Evolutionary conservation across 345 rosid genomes (phyloP).

Genomic region (Ceriops zippeliana): DNA sequence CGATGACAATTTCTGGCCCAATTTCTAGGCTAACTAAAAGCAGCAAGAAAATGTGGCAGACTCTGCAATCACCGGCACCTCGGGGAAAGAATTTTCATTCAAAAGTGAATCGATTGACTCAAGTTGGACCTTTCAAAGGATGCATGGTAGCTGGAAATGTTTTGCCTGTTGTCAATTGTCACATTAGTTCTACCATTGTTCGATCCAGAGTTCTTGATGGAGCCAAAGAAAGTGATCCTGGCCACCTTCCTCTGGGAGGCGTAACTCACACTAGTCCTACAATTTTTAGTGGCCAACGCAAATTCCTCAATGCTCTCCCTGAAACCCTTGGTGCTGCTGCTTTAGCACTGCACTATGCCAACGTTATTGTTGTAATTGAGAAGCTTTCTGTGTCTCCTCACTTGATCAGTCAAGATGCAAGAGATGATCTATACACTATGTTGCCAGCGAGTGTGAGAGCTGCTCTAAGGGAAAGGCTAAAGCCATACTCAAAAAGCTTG

Average conservation of each 20-base stretch:
- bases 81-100: conserved; percentile 44
- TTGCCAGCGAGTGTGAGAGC: conserved; percentile 73
- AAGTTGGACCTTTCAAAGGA: conserved; percentile 89
- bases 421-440: conserved; percentile 96
- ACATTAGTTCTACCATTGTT: conserved; percentile 25
- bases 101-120: conserved; percentile 53
- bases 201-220: conserved; percentile 32
- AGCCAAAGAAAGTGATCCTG: conserved; percentile 34
- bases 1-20: conserved; percentile 59
- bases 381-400: conserved; percentile 89
- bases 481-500: conserved; percentile 68
- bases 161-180: conserved; percentile 39
- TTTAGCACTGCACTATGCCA: conserved; percentile 90
- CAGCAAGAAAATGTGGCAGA: conserved; percentile 56
- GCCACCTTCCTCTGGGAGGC: conserved; percentile 19
- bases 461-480: conserved; percentile 63
- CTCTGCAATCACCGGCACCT: conserved; percentile 35
- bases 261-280: conserved; percentile 26
- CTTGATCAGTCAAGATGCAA: conserved; percentile 89
- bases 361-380: conserved; percentile 83
- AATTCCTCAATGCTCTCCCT: conserved; percentile 62
- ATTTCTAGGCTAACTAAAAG: conserved; percentile 40
- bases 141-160: conserved; percentile 47
- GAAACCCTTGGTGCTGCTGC: conserved; percentile 86
- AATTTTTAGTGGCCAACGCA: conserved; percentile 32